phyloP scores from a whole-genome alignment of 2,329 filamentous ascomycete species.

The Arthrobotrys musiformis region DNA sequence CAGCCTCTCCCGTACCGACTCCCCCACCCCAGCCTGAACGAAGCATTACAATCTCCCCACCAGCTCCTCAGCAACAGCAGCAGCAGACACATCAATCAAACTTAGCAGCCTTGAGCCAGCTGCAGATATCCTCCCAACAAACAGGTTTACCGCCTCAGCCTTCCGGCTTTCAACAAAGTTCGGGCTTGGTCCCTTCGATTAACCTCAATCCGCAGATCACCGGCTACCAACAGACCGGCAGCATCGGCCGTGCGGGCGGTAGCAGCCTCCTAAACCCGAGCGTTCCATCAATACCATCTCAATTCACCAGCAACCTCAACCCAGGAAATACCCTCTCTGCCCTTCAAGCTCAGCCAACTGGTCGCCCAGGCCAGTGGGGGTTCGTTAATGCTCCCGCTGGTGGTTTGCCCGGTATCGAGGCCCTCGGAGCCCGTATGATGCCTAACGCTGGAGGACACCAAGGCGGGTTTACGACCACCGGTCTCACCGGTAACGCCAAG shows the following conservation, averaged over 20 bases:
- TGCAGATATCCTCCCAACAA: conserved; percentile 56
- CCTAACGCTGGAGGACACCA: conserved; percentile 91
- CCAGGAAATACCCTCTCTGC: conserved; percentile 72
- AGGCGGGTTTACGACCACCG: conserved; percentile 82
- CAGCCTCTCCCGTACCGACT: conserved; percentile 62
- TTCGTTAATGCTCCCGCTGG: conserved; percentile 91
- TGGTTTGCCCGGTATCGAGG: conserved; percentile 92
- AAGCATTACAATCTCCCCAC: conserved; percentile 55
- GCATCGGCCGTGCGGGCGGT: conserved; percentile 33
- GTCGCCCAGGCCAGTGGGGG: conserved; percentile 95
- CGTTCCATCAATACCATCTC: conserved; percentile 81
- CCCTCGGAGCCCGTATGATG: conserved; percentile 94
- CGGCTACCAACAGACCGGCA: conserved; percentile 70
- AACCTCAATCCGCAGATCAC: conserved; percentile 72
- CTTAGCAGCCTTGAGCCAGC: conserved; percentile 54
- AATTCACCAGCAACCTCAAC: conserved; percentile 73
- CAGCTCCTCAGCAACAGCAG: conserved; percentile 63
- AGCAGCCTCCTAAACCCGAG: conserved; percentile 23
- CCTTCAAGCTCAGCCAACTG: conserved; percentile 93
- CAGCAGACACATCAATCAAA: conserved; percentile 64
- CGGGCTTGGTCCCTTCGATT: conserved; percentile 61
- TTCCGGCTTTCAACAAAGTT: conserved; percentile 75
- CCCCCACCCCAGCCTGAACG: conserved; percentile 66
- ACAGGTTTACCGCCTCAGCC: conserved; percentile 73
- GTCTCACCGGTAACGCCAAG: conserved; percentile 89